Percentiles rank a stretch among this genome's conserved stretches.
phyloP scores from a whole-genome alignment of 768 basidiomycete genomes.

The Naematelia encephala region DNA sequence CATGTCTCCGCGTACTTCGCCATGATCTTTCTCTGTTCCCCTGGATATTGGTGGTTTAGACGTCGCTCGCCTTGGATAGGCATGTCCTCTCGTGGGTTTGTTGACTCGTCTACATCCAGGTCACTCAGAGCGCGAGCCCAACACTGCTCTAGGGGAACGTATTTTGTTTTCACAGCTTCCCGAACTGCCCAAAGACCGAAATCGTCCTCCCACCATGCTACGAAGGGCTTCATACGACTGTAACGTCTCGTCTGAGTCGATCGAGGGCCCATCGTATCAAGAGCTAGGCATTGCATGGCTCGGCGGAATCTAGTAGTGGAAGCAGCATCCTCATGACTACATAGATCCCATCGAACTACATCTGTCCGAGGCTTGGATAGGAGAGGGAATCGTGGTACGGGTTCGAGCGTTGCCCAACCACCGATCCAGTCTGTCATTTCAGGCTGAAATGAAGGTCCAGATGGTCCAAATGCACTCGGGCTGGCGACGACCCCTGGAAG shows the following conservation, averaged over 20 bases:
- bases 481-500: neutral
- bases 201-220: slow-evolving; percentile 34
- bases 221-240: neutral
- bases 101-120: neutral
- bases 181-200: slow-evolving; percentile 20
- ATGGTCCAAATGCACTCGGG: neutral
- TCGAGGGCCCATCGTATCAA: neutral
- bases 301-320: neutral
- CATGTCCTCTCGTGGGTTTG: no score
- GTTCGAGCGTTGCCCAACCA: neutral
- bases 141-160: neutral
- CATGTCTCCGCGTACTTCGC: slow-evolving; percentile 8
- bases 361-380: neutral
- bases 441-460: neutral
- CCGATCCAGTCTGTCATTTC: neutral
- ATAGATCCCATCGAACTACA: neutral
- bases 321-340: neutral
- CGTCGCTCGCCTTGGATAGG: no score
- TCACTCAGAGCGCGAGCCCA: slow-evolving; percentile 3
- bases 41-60: no score
- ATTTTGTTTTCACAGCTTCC: neutral
- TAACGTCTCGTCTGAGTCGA: neutral
- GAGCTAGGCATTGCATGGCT: neutral
- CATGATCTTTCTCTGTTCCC: neutral
- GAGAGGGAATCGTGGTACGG: neutral